Base-by-base conservation (phyloP, 2,329 filamentous ascomycete species). In the Periconia sp. region DNA sequence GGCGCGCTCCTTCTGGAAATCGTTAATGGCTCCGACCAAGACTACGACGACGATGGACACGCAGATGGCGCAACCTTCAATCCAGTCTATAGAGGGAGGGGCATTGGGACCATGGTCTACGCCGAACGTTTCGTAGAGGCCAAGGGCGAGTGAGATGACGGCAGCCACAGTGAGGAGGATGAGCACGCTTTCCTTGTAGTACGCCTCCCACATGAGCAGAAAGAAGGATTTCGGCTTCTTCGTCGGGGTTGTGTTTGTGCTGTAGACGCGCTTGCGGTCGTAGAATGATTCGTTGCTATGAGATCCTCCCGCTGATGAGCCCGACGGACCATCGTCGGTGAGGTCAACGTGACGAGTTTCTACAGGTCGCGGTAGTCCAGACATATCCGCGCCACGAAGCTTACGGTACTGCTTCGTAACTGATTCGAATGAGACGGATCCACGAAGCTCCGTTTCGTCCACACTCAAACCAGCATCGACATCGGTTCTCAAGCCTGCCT, bases 121-220 rank as follows among this genome's bases (percentile, higher is more conserved):
- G 19, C 79, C 79, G 9, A 85, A 77, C 1, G 84, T 82, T 67
- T 88, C 81, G 63, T 90, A 90, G 6, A 90, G 74, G 10, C 87
- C 87, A 14, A 90, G 75, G 10, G 83, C 84, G 15, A 90, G 74
- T 1, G 87, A 90, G n/a, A 90, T 79, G 19, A 87, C 75, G 3
- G 87, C 87, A n/a, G 87, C 87, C 42, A 83, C 79, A 0, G 85
- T 87, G 53, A 90, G 74, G 13, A 90, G 73, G 45, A 90, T 85
- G 45, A 90, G 81, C 46, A 90, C 85, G 62, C 87, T 88, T 73
- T 90, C 87, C 59, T 89, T 87, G 68, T 87, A 89, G 67, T 87
- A 89, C 6, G 86, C 85, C 55, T 81, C 81, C 86, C 86, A 90
- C 57, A 85, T 79, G 11, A 88, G 69, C 54, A 76, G 76, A 56